A percentile compares a stretch with the other conserved stretches of the same genome.
Evolutionary conservation across 1,284 basidiomycete species (phyloP).

Genomic region (Rhodotorula sp.): DNA sequence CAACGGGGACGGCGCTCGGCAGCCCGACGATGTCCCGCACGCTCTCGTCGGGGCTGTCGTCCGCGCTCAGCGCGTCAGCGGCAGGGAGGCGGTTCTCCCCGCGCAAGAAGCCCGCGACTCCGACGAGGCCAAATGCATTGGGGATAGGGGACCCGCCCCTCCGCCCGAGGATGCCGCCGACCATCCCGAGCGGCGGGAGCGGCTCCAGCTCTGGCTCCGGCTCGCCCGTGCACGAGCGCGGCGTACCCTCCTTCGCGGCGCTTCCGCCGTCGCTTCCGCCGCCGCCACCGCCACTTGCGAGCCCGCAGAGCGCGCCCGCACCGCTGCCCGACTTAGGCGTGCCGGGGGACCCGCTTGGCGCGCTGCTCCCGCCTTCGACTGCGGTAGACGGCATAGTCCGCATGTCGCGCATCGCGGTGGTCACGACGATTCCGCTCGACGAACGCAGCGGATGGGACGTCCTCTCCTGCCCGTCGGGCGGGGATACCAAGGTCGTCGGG

Average conservation of each 20-base stretch:
- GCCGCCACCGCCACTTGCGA: constrained; percentile 66
- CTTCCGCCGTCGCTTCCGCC: not conserved
- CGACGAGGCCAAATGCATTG: not conserved
- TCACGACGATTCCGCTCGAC: constrained; percentile 61
- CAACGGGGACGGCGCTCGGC: not conserved
- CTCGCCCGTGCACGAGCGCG: constrained; percentile 10
- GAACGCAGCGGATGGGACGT: constrained; percentile 75
- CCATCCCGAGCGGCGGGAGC: not conserved
- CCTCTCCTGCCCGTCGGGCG: constrained; percentile 49
- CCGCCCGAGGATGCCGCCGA: not conserved
- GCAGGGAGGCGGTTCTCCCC: constrained; percentile 9
- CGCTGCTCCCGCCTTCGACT: constrained; percentile 8
- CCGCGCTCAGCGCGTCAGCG: not conserved
- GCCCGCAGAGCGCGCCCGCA: not conserved
- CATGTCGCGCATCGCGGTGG: constrained; percentile 53
- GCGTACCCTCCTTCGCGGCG: not conserved
- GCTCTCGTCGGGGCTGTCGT: constrained; percentile 3
- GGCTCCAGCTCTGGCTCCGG: not conserved
- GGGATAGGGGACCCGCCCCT: not conserved
- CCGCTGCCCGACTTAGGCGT: constrained; percentile 46
- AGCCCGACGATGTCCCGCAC: constrained; percentile 68
- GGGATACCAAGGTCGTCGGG: constrained; percentile 43
- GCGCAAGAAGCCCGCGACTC: constrained; percentile 22
- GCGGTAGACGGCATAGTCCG: not conserved
- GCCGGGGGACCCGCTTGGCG: constrained; percentile 55